Evolutionary conservation across 768 basidiomycete genomes (phyloP).

Genomic region (Stropharia rugosoannulata): DNA sequence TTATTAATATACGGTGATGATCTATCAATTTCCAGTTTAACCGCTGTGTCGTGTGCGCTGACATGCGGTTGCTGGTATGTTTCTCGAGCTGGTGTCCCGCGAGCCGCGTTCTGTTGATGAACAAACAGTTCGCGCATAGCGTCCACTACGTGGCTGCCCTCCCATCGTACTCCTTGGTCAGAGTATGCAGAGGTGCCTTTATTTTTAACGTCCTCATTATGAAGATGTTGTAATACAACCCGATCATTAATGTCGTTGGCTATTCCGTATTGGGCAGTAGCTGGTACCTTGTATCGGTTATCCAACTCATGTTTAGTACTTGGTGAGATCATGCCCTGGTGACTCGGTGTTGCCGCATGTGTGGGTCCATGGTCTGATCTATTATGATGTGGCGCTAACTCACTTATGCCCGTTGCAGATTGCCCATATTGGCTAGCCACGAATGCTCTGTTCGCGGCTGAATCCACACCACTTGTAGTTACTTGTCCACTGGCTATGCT

Average conservation of each 20-base stretch:
- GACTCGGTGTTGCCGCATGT: neutral
- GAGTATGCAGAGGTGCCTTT: neutral
- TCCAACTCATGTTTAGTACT: neutral
- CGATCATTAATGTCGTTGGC: neutral
- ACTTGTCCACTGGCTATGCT: neutral
- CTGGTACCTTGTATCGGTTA: neutral
- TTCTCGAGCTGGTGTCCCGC: too few relatives aligned
- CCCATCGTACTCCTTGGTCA: neutral
- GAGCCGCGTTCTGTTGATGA: too few relatives aligned
- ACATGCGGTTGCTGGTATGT: too few relatives aligned
- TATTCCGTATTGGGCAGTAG: neutral
- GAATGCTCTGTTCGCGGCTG: too few relatives aligned
- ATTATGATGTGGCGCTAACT: too few relatives aligned
- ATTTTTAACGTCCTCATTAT: neutral
- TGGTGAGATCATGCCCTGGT: neutral
- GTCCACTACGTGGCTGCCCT: neutral
- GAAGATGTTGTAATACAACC: neutral
- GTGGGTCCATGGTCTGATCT: too few relatives aligned
- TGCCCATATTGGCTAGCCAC: too few relatives aligned
- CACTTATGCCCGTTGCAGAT: too few relatives aligned
- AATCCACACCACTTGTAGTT: too few relatives aligned
- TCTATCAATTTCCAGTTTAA: too few relatives aligned
- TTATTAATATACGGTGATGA: too few relatives aligned
- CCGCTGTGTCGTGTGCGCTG: too few relatives aligned
- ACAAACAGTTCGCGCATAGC: neutral